Percentiles rank a stretch among this genome's conserved stretches.
phyloP scores from a whole-genome alignment of 371 early-diverging fungal genomes.

The Actinomortierella ambigua region DNA sequence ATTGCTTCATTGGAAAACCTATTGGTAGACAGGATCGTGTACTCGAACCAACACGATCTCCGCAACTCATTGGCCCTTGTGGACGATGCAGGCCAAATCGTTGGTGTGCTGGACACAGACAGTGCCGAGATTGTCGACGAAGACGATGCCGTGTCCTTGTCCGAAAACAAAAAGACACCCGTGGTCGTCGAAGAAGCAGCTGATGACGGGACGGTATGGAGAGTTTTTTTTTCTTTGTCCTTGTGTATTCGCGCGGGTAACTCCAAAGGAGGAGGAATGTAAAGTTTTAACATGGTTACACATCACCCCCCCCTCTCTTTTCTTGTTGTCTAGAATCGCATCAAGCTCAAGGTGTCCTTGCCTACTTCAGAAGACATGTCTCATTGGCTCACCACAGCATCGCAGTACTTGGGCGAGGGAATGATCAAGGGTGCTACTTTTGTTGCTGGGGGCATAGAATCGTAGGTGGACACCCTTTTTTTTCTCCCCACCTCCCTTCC shows the following conservation, averaged over 20 bases:
- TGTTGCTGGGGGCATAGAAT: constrained; percentile 33
- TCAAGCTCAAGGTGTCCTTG: constrained; percentile 32
- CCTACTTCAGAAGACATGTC: constrained; percentile 42
- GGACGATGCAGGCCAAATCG: constrained; percentile 38
- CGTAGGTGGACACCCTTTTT: constrained; percentile 14
- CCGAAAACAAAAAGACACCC: constrained; percentile 34
- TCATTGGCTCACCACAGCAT: constrained; percentile 37
- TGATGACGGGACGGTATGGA: too few species aligned
- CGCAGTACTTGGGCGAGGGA: constrained; percentile 29
- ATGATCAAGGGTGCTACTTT: constrained; percentile 34
- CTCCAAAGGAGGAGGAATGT: too few species aligned
- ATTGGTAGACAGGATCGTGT: constrained; percentile 33
- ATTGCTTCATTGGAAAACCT: constrained; percentile 25
- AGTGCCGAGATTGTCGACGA: constrained; percentile 31
- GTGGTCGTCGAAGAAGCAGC: constrained; percentile 37
- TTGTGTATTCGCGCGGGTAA: too few species aligned
- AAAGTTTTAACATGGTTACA: too few species aligned
- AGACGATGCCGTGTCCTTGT: constrained; percentile 27
- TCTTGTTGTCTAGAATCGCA: constrained; percentile 4
- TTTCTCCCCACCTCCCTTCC: background rate
- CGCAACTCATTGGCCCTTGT: constrained; percentile 40
- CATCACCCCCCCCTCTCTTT: too few species aligned
- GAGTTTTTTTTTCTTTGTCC: too few species aligned
- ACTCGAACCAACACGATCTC: constrained; percentile 35
- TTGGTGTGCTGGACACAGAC: constrained; percentile 29